These are phyloP conservation scores for Mucor saturninus DNA, from an alignment of 371 early-diverging fungal species.

Conservation along the genomic window DNA sequence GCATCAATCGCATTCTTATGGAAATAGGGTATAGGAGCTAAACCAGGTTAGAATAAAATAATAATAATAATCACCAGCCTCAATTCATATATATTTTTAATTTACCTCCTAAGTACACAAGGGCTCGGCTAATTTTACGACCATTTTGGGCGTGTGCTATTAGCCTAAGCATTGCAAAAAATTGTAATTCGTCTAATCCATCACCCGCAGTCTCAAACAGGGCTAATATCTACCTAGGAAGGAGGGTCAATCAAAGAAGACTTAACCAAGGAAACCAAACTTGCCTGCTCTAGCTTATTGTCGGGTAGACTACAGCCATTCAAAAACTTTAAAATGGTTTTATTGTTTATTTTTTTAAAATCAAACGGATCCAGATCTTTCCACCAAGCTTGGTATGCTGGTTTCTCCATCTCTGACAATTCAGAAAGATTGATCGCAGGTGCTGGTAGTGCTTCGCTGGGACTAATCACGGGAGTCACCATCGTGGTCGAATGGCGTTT, in stretches of 20 bases:
- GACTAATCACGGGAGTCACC: slow-evolving; percentile 1
- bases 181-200: slow-evolving; percentile 41
- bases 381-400: slow-evolving; percentile 53
- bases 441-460: slow-evolving; percentile 3
- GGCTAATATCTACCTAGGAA: slow-evolving; percentile 33
- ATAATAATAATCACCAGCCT: not conserved
- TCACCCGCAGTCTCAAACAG: slow-evolving; percentile 45
- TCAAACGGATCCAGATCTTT: slow-evolving; percentile 52
- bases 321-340: slow-evolving; percentile 42
- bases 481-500: slow-evolving; percentile 25
- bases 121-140: slow-evolving; percentile 45
- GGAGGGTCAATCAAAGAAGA: not conserved
- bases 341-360: slow-evolving; percentile 36
- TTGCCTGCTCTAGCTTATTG: slow-evolving; percentile 45
- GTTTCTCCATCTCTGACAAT: slow-evolving; percentile 40
- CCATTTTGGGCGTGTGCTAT: slow-evolving; percentile 59
- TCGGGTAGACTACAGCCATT: slow-evolving; percentile 42
- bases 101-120: slow-evolving; percentile 51
- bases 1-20: slow-evolving; percentile 46
- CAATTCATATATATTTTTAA: not conserved
- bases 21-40: slow-evolving; percentile 53
- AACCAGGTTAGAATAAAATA: not conserved
- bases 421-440: slow-evolving; percentile 36
- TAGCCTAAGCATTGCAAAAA: slow-evolving; percentile 52
- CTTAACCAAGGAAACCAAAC: too few relatives aligned